Evolutionary conservation across 495 filamentous ascomycete genomes (phyloP), one percentile per base, ranked within the genome.

Genomic region (Clohesyomyces aquaticus): DNA sequence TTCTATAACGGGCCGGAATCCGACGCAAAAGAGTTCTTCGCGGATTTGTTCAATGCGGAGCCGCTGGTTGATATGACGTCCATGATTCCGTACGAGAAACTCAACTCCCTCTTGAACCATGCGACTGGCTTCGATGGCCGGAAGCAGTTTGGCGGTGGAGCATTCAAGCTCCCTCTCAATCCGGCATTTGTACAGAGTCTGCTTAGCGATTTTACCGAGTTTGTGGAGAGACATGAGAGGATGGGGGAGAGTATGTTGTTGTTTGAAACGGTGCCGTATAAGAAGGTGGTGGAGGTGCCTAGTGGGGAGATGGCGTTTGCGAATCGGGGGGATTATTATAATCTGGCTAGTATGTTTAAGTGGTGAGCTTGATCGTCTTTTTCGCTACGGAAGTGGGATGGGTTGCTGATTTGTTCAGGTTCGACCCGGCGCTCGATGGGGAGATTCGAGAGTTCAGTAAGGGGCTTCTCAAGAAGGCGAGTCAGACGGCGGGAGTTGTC

Each of bases 1-100:
- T 83, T 81, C 72, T 81, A 80, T 71, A 82, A 85, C 65, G 83
- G 83, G 6, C 63, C 75, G 6, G 71, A 74, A 18, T 76, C 73
- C 4, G 76, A 79, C 46, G 82, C 73, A 0, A 53, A 76, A 27
- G 50, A 55, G 16, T 74, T 77, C 18, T 83, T 80, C 67, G 57
- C 52, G 28, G 69, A 72, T 18, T 51, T 74, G 54, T 53, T 68
- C 48, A 65, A 61, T 41, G 32, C 69, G 26, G 69, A 50, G 14
- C 71, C 58, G 10, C 32, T 71, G 48, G 72, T 66, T 47, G 69
- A 71, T 45, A 58, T 21, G 25, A 66, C 63, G 53, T 32, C 11
- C 29, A 64, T 38, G 65, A 53, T 65, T 2, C 68, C 72, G 19
- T 74, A 72, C 45, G 51, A 55, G 23, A 48, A 56, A 26, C 16